These are phyloP conservation scores for Tuber indicum DNA, from an alignment of 495 filamentous ascomycete genomes.

Conservation along the genomic window DNA sequence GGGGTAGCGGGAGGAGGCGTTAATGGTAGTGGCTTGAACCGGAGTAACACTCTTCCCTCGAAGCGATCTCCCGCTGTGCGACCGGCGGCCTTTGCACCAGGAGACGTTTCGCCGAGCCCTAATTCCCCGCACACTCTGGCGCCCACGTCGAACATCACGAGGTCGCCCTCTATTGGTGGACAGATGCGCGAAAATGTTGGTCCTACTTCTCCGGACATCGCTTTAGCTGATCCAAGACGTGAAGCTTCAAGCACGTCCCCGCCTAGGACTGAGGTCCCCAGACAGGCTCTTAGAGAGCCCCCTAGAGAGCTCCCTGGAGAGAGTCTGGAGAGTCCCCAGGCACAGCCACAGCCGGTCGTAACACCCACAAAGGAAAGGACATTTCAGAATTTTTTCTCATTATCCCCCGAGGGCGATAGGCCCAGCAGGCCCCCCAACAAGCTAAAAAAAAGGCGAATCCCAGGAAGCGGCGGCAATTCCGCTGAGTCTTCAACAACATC, in stretches of 20 bases:
- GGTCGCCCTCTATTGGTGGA: slow-evolving; percentile 21
- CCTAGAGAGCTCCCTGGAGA: background rate
- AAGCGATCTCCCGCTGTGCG: slow-evolving; percentile 70
- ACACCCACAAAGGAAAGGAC: slow-evolving; percentile 68
- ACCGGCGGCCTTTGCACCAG: slow-evolving; percentile 49
- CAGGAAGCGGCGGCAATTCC: slow-evolving; percentile 66
- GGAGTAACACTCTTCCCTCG: slow-evolving; percentile 94
- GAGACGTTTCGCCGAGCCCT: slow-evolving; percentile 44
- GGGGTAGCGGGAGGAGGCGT: background rate
- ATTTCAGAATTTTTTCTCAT: slow-evolving; percentile 60
- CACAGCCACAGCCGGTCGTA: slow-evolving; percentile 46
- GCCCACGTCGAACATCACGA: slow-evolving; percentile 21
- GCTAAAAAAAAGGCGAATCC: slow-evolving; percentile 71
- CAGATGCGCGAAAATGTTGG: slow-evolving; percentile 36
- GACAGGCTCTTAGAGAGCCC: background rate
- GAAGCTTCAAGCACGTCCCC: slow-evolving; percentile 10
- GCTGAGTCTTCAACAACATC: slow-evolving; percentile 81
- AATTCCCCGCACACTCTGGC: slow-evolving; percentile 32
- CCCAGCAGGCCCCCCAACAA: slow-evolving; percentile 71
- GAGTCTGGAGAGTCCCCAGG: slow-evolving; percentile 14
- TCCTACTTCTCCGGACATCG: slow-evolving; percentile 24
- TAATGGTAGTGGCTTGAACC: slow-evolving; percentile 60
- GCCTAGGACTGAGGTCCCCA: slow-evolving; percentile 17
- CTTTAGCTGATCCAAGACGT: slow-evolving; percentile 16
- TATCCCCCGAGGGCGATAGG: slow-evolving; percentile 56